phyloP scores from a whole-genome alignment of 73 alveolate genomes.

The Blepharisma stoltei region DNA sequence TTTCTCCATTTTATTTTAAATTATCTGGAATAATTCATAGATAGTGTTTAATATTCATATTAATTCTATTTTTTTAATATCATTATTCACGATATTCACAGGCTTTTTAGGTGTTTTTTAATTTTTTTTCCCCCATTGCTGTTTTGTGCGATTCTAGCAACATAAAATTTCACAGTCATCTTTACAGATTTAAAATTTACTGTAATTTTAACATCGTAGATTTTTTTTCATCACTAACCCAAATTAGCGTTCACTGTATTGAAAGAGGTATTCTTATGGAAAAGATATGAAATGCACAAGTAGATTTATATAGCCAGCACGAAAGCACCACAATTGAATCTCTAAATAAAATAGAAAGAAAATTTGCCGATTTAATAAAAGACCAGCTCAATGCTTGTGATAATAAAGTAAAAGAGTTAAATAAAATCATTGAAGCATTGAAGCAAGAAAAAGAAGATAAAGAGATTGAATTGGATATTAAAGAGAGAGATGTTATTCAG shows the following conservation, averaged over 20 bases:
- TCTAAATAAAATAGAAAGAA: background rate
- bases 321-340: background rate
- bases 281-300: conserved; percentile 33
- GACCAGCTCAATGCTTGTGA: background rate
- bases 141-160: too few species aligned
- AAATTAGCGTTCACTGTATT: conserved; percentile 33
- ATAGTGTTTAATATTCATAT: too few species aligned
- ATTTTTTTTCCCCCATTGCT: too few species aligned
- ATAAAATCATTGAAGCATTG: background rate
- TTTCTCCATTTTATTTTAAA: too few species aligned
- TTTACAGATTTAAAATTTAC: too few species aligned
- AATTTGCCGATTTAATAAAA: background rate
- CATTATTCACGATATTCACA: too few species aligned
- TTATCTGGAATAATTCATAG: too few species aligned
- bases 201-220: too few species aligned
- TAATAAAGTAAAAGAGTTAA: background rate
- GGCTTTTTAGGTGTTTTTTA: too few species aligned
- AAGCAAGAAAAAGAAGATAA: background rate
- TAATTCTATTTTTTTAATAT: too few species aligned
- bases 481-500: background rate
- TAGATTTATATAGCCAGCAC: background rate
- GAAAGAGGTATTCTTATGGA: conserved; percentile 39
- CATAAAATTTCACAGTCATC: too few species aligned
- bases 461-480: background rate
- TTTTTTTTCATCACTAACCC: too few species aligned